Conservation (phyloP, 371 early-diverging fungal species). For the Mucor plumbeus region DNA sequence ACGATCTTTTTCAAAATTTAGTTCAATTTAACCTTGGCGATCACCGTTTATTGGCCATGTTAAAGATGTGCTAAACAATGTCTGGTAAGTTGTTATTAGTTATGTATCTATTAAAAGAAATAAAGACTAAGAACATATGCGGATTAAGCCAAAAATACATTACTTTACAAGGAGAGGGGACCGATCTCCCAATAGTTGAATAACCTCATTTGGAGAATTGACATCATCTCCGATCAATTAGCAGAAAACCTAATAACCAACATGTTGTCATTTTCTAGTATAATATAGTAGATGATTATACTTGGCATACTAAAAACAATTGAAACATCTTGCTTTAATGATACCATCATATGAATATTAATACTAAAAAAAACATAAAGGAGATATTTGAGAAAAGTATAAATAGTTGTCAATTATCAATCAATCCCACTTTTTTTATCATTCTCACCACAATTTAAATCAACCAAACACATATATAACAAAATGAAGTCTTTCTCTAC, state of each 20-base stretch:
- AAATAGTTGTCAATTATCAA: constrained; percentile 1
- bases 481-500: constrained; percentile 27
- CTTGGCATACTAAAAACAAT: constrained; percentile 13
- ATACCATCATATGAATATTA: background rate
- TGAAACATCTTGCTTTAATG: constrained; percentile 4
- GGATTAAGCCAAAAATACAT: background rate
- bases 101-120: background rate
- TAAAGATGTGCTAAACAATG: constrained; percentile 7
- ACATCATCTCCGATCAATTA: constrained; percentile 11
- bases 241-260: constrained; percentile 2
- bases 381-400: background rate
- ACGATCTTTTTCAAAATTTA: background rate
- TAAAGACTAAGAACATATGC: background rate
- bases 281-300: background rate
- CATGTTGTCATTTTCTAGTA: constrained; percentile 1
- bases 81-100: background rate
- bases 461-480: background rate
- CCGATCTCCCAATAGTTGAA: constrained; percentile 2
- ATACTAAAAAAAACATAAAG: background rate
- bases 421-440: constrained; percentile 6
- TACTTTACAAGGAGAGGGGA: background rate
- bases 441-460: background rate
- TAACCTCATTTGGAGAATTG: constrained; percentile 9
- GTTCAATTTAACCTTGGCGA: constrained; percentile 12
- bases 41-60: constrained; percentile 13